Evolutionary conservation across 176 grass and related monocot genomes (phyloP).

Genomic region (Aegilops tauschii): DNA sequence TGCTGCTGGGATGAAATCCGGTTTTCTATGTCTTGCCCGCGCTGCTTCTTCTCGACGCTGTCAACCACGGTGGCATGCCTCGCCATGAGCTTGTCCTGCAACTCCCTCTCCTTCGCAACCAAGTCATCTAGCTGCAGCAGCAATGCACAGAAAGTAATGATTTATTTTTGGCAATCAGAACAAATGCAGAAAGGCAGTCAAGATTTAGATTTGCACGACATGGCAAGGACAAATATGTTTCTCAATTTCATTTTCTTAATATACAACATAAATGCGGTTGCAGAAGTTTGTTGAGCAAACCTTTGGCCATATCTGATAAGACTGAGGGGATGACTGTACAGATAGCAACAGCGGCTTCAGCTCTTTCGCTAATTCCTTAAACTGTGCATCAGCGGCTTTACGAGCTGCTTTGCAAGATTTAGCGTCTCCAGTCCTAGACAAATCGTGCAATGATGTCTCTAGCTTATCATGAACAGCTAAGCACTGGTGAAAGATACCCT

Average conservation of each 20-base stretch:
- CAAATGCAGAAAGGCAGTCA: background rate
- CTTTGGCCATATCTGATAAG: conserved; percentile 89
- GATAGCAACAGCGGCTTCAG: conserved; percentile 66
- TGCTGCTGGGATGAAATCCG: conserved; percentile 77
- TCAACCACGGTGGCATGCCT: conserved; percentile 91
- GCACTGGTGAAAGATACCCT: conserved; percentile 67
- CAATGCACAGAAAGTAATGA: conserved; percentile 8
- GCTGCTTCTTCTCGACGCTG: conserved; percentile 91
- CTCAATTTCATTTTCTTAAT: background rate
- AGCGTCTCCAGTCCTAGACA: conserved; percentile 82
- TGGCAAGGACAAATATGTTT: background rate
- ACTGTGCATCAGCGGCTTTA: conserved; percentile 85
- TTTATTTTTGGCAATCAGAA: background rate
- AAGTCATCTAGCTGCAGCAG: conserved; percentile 68
- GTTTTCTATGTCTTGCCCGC: conserved; percentile 80
- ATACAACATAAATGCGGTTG: background rate
- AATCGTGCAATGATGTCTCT: conserved; percentile 70
- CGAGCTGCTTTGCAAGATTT: conserved; percentile 82
- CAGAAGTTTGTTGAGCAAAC: conserved; percentile 35
- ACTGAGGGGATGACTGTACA: conserved; percentile 75
- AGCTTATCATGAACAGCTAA: conserved; percentile 77
- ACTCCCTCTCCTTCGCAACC: conserved; percentile 76
- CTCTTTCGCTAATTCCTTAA: conserved; percentile 87
- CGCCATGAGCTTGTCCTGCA: conserved; percentile 88
- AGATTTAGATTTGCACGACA: background rate